These are phyloP conservation scores for Sporothrix phasma DNA, from an alignment of 2,329 filamentous ascomycete species.

Conservation along the genomic window DNA sequence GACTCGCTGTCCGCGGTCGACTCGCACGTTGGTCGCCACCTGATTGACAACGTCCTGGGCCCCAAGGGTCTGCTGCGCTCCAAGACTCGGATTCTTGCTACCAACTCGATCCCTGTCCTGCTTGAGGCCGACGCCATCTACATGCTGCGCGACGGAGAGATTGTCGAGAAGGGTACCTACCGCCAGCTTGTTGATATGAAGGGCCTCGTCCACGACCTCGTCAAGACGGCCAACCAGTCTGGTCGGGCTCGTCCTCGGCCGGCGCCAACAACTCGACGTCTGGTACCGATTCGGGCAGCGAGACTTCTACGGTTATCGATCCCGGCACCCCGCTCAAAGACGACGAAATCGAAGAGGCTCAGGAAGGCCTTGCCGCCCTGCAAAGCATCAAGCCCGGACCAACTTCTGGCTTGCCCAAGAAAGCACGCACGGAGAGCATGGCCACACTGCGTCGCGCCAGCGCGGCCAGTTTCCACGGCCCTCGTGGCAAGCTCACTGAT, in stretches of 20 bases:
- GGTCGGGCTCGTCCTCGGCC: slow-evolving; percentile 31
- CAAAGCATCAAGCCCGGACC: slow-evolving; percentile 57
- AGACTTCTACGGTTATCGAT: slow-evolving; percentile 49
- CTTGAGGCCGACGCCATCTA: slow-evolving; percentile 83
- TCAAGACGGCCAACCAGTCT: slow-evolving; percentile 62
- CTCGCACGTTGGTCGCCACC: slow-evolving; percentile 87
- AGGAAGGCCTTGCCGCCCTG: slow-evolving; percentile 66
- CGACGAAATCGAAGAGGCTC: slow-evolving; percentile 64
- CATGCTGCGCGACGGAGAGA: slow-evolving; percentile 69
- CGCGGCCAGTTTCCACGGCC: slow-evolving; percentile 79
- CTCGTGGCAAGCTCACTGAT: slow-evolving; percentile 72
- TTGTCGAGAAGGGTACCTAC: slow-evolving; percentile 83
- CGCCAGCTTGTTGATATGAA: slow-evolving; percentile 88
- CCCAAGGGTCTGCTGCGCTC: slow-evolving; percentile 68
- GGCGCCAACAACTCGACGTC: slow-evolving; percentile 21
- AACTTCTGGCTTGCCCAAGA: slow-evolving; percentile 33
- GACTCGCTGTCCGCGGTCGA: slow-evolving; percentile 96
- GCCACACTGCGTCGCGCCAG: slow-evolving; percentile 81
- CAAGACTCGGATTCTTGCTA: slow-evolving; percentile 88
- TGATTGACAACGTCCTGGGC: slow-evolving; percentile 90
- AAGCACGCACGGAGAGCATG: slow-evolving; percentile 54
- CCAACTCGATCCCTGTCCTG: slow-evolving; percentile 87
- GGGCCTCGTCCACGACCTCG: slow-evolving; percentile 74
- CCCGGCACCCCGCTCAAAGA: slow-evolving; percentile 47
- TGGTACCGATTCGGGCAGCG: slow-evolving; percentile 34